These are phyloP conservation scores for Russula ochroleuca DNA, from an alignment of 768 basidiomycete species.

Conservation along the genomic window DNA sequence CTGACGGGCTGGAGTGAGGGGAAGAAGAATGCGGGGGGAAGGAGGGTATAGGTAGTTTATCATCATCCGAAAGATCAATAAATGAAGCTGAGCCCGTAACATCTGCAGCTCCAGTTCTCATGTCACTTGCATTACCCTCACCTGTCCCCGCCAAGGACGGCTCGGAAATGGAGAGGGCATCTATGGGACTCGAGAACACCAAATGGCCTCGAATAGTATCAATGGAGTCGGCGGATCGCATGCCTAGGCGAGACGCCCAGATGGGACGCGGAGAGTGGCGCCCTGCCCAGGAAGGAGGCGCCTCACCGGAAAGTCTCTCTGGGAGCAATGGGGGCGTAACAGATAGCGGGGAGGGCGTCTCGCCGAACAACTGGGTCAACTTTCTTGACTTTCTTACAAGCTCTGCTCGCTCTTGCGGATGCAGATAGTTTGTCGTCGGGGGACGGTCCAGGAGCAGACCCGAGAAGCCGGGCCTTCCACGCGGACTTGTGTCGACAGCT, in stretches of 20 bases:
- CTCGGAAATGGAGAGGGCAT: conserved; percentile 33
- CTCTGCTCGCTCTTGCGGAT: conserved; percentile 61
- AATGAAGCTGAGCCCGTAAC: conserved; percentile 40
- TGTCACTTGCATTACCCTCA: conserved; percentile 7
- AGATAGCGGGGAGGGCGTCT: conserved; percentile 41
- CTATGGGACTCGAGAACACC: conserved; percentile 48
- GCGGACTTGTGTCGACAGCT: conserved; percentile 21
- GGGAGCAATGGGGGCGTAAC: conserved; percentile 17
- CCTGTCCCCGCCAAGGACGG: conserved; percentile 9
- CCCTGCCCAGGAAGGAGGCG: conserved; percentile 1
- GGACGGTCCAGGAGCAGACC: conserved; percentile 39
- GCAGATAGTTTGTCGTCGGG: conserved; percentile 64
- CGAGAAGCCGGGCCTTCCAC: conserved; percentile 15
- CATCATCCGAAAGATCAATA: conserved; percentile 69
- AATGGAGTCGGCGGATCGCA: neutral
- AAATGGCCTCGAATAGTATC: conserved; percentile 48
- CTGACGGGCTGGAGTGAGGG: conserved; percentile 41
- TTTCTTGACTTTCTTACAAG: conserved; percentile 71
- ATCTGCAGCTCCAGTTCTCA: conserved; percentile 6
- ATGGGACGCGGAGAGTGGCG: neutral
- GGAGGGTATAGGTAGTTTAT: conserved; percentile 32
- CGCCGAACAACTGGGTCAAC: conserved; percentile 75
- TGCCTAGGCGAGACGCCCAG: conserved; percentile 1
- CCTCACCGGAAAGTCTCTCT: neutral
- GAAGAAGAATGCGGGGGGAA: conserved; percentile 7